Base-by-base conservation (phyloP, 805 yeast species). In the Schizosaccharomyces lindneri region DNA sequence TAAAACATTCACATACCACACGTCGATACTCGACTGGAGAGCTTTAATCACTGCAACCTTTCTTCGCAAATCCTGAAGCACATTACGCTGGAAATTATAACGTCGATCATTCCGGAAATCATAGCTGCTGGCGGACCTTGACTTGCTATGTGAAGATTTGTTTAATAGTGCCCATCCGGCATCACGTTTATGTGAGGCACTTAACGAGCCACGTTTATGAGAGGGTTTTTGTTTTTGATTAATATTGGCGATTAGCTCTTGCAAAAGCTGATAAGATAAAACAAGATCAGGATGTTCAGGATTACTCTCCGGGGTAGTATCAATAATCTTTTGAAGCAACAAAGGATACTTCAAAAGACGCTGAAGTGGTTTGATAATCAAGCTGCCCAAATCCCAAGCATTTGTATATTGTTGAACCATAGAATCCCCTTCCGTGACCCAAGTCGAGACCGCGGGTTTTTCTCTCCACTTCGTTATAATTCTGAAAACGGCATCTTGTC, bases 351-450 rank as follows among this genome's bases (percentile, higher is more conserved):
- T 73, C 43, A 71, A 66, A 41, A 78, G 63, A 43, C 79, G 66
- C 65, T 77, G 79, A 5, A 78, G 71, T 0, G 81, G 81, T 63
- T 73, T 74, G 59, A 71, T 69, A 24, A 78, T 65, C 43, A 77
- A 66, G 4, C 73, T 67, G 59, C 75, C 76, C 55, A 76, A 65
- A 29, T 75, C 70, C 75, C 76, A 72, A 0, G 74, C 73, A 1
- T 70, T 69, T 2, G 76, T 71, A 39, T 64, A 61, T 11, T 63
- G 55, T 51, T 67, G 63, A 15, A 70, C 68, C 21, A 69, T 64
- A 29, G 63, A 65, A 15, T 65, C 63, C 59, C 75, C 68, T 39
- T 68, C 68, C 4, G 65, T 59, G 13, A 74, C 67, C 78, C 78
- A 75, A 17, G 63, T 62, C 17, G 64, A 64, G 55, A 68, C 60